phyloP scores from a whole-genome alignment of 2,329 filamentous ascomycete genomes.

The Epicoccum nigrum region DNA sequence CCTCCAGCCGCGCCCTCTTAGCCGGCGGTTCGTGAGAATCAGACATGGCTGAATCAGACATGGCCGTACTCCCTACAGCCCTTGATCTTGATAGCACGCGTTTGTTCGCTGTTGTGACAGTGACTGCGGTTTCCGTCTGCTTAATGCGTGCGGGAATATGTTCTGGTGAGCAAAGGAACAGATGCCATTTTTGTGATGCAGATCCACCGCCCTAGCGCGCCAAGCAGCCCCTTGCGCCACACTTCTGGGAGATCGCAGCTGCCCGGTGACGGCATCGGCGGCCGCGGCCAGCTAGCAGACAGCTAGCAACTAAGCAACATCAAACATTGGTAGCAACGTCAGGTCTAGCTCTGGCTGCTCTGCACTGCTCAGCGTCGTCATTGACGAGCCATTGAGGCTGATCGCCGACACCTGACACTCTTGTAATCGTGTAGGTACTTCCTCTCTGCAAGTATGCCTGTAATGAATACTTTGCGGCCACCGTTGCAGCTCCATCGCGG shows the following conservation, averaged over 20 bases:
- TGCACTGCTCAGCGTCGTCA: constrained; percentile 5
- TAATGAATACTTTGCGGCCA: background rate
- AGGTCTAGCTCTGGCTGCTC: constrained; percentile 5
- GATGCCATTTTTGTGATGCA: constrained; percentile 37
- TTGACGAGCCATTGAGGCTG: constrained; percentile 7
- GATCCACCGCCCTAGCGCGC: constrained; percentile 25
- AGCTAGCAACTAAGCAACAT: too few relatives aligned
- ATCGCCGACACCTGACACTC: constrained; percentile 24
- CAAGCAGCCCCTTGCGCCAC: constrained; percentile 19
- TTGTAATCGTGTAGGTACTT: background rate
- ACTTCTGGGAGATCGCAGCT: constrained; percentile 10
- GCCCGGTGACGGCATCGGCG: constrained; percentile 16
- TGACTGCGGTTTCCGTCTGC: constrained; percentile 38
- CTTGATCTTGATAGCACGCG: constrained; percentile 35
- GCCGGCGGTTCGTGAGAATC: constrained; percentile 48
- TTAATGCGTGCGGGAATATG: constrained; percentile 36
- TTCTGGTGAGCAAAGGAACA: constrained; percentile 22
- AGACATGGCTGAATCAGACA: constrained; percentile 46
- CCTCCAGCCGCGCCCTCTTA: constrained; percentile 49
- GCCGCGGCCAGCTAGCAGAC: constrained; percentile 2
- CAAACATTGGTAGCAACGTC: too few relatives aligned
- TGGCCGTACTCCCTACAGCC: constrained; percentile 35
- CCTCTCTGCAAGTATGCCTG: background rate
- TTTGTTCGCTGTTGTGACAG: constrained; percentile 30
- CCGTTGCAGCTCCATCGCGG: background rate